These are phyloP conservation scores for Naganishia vaughanmartiniae DNA, from an alignment of 768 basidiomycete genomes.

Conservation along the genomic window DNA sequence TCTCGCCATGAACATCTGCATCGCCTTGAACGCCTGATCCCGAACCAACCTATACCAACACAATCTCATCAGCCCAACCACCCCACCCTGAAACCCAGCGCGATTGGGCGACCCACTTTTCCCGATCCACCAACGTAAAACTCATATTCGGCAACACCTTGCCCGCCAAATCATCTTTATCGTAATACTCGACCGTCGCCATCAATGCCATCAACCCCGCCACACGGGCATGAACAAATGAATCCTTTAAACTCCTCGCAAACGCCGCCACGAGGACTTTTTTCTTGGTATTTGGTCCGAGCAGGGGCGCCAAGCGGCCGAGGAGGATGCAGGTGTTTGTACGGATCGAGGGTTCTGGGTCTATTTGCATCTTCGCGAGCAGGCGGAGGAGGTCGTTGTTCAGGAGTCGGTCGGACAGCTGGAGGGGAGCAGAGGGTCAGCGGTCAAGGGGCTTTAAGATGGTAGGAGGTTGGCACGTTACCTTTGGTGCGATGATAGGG, in stretches of 20 bases:
- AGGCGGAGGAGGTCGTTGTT: slow-evolving; percentile 94
- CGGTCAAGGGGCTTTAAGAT: too few species aligned
- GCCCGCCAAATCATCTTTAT: slow-evolving; percentile 77
- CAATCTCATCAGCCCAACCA: slow-evolving; percentile 11
- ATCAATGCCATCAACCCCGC: slow-evolving; percentile 94
- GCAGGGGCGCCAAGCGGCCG: slow-evolving; percentile 77
- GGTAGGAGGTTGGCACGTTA: slow-evolving; percentile 41
- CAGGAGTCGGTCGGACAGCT: slow-evolving; percentile 86
- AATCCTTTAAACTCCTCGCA: slow-evolving; percentile 79
- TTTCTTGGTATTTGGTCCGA: slow-evolving; percentile 83
- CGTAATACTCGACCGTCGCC: slow-evolving; percentile 88
- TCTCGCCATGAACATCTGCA: slow-evolving; percentile 80
- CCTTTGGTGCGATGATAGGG: slow-evolving; percentile 78
- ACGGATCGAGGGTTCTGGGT: slow-evolving; percentile 88
- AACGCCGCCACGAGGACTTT: slow-evolving; percentile 98
- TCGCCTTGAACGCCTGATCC: slow-evolving; percentile 91
- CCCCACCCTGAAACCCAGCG: neutral
- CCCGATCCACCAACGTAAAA: slow-evolving; percentile 77
- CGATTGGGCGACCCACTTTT: slow-evolving; percentile 81
- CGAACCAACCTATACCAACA: slow-evolving; percentile 67
- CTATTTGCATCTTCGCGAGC: slow-evolving; percentile 87
- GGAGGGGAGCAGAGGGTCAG: too few species aligned
- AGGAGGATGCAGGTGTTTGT: slow-evolving; percentile 97
- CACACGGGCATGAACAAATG: slow-evolving; percentile 86
- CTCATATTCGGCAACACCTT: slow-evolving; percentile 86